These are phyloP conservation scores for Gyrodon lividus DNA, from an alignment of 768 basidiomycete genomes.

Conservation along the genomic window DNA sequence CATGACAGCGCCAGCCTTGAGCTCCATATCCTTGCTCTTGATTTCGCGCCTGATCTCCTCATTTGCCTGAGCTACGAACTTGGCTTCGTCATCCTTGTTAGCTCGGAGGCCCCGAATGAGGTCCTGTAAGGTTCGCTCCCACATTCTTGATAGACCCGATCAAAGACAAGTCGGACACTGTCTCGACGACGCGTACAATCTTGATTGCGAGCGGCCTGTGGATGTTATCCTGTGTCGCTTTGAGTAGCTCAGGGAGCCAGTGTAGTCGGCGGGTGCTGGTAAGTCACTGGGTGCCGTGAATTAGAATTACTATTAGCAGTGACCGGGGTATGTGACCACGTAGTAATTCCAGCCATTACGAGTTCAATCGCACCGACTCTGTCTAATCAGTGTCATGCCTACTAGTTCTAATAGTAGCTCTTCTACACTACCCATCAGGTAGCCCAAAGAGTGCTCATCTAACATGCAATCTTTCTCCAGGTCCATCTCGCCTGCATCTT, in stretches of 20 bases:
- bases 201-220: background rate
- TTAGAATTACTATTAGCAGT: no score
- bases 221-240: background rate
- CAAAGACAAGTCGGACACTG: background rate
- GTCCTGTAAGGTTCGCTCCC: constrained; percentile 95
- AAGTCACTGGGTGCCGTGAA: no score
- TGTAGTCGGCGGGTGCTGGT: no score
- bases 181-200: background rate
- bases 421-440: no score
- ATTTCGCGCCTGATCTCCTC: constrained; percentile 92
- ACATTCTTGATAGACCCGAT: constrained; percentile 51
- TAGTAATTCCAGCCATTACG: no score
- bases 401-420: no score
- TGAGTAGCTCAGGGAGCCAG: background rate
- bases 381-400: no score
- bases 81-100: constrained; percentile 90
- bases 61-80: constrained; percentile 91
- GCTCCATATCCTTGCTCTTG: constrained; percentile 91
- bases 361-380: no score
- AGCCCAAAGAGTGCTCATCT: no score
- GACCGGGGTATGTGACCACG: no score
- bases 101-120: constrained; percentile 93
- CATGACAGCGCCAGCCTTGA: constrained; percentile 92
- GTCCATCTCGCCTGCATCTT: no score
- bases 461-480: no score